Evolutionary conservation across 2,329 filamentous ascomycete species (phyloP).

Genomic region (Tolypocladium album): DNA sequence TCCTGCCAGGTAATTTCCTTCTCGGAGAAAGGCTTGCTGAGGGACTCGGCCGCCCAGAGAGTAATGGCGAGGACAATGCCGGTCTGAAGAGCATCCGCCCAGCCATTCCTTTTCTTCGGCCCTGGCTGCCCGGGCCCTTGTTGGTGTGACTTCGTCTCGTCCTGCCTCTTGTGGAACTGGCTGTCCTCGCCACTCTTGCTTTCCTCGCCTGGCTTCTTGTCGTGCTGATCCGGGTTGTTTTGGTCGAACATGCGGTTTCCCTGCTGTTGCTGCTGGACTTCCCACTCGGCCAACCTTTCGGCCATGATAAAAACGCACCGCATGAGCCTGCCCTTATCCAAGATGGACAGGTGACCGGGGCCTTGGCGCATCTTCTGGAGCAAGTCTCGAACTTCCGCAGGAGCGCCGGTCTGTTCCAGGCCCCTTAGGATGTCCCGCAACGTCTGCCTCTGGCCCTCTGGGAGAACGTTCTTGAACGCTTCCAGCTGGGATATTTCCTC

Average conservation of each 20-base stretch:
- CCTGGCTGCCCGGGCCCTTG: constrained; percentile 19
- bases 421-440: constrained; percentile 50
- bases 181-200: constrained; percentile 8
- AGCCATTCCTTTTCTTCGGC: constrained; percentile 23
- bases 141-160: constrained; percentile 13
- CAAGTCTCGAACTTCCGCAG: constrained; percentile 52
- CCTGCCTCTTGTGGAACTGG: constrained; percentile 7
- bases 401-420: constrained; percentile 59
- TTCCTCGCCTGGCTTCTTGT: constrained; percentile 9
- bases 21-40: constrained; percentile 31
- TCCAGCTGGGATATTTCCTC: constrained; percentile 43
- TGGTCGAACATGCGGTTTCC: constrained; percentile 11
- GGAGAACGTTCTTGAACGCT: constrained; percentile 50
- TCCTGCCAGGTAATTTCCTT: constrained; percentile 96
- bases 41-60: constrained; percentile 30
- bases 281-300: constrained; percentile 22
- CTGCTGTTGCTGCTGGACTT: constrained; percentile 9
- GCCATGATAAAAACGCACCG: constrained; percentile 24
- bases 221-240: constrained; percentile 11
- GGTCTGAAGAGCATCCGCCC: constrained; percentile 23
- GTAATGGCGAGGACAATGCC: constrained; percentile 41
- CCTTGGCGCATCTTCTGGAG: constrained; percentile 40
- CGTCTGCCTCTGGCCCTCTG: constrained; percentile 47
- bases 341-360: constrained; percentile 40
- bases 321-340: constrained; percentile 26